These are phyloP conservation scores for Aspergillus sclerotialis DNA, from an alignment of 2,329 filamentous ascomycete species.

Conservation along the genomic window DNA sequence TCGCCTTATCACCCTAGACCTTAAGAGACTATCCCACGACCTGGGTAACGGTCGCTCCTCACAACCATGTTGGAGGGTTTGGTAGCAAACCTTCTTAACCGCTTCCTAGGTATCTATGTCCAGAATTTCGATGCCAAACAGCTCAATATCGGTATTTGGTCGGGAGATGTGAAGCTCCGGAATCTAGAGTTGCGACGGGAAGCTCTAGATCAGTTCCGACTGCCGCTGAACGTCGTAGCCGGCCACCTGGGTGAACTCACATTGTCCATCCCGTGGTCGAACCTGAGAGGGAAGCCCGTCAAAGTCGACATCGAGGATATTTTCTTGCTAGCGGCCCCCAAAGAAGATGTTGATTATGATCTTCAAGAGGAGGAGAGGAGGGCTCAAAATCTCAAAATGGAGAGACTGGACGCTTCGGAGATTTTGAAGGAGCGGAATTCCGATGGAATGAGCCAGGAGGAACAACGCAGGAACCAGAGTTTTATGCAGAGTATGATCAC, in stretches of 20 bases:
- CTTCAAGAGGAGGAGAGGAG: slow-evolving; percentile 84
- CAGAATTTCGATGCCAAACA: slow-evolving; percentile 98
- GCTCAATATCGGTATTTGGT: slow-evolving; percentile 98
- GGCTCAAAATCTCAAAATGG: slow-evolving; percentile 91
- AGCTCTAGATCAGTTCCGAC: slow-evolving; percentile 91
- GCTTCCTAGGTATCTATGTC: slow-evolving; percentile 99
- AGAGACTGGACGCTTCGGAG: slow-evolving; percentile 95
- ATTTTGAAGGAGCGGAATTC: slow-evolving; percentile 83
- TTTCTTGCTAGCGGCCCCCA: slow-evolving; percentile 87
- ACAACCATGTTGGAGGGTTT: slow-evolving; percentile 89
- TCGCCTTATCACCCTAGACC: slow-evolving; percentile 8
- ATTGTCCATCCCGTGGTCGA: slow-evolving; percentile 93
- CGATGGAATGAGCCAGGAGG: slow-evolving; percentile 90
- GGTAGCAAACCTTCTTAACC: slow-evolving; percentile 93
- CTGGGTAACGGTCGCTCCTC: slow-evolving; percentile 62
- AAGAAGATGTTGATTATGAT: slow-evolving; percentile 89
- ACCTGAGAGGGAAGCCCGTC: slow-evolving; percentile 87
- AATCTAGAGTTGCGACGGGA: slow-evolving; percentile 89
- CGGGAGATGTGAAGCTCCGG: slow-evolving; percentile 89
- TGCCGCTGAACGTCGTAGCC: slow-evolving; percentile 93
- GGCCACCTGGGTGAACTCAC: slow-evolving; percentile 90
- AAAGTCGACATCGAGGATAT: slow-evolving; percentile 96
- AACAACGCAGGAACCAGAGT: slow-evolving; percentile 95
- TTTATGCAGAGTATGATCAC: slow-evolving; percentile 93
- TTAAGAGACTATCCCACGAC: slow-evolving; percentile 44